Evolutionary conservation across 768 basidiomycete species (phyloP).

Genomic region (Lactarius sanguifluus): DNA sequence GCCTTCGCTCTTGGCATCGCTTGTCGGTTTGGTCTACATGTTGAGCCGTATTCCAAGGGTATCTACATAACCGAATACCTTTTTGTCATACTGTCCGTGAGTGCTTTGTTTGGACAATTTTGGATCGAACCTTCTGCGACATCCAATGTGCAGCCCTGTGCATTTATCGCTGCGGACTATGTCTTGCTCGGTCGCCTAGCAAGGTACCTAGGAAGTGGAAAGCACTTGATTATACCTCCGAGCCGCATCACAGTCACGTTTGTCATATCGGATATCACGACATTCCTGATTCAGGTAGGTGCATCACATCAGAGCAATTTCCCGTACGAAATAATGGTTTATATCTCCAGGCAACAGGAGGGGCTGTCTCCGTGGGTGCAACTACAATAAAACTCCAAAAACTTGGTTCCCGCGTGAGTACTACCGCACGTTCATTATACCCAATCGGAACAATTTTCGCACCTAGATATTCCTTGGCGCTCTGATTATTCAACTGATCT

Average conservation of each 20-base stretch:
- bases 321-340: slow-evolving; percentile 3
- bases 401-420: slow-evolving; percentile 41
- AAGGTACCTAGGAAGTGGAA: slow-evolving; percentile 45
- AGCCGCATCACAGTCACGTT: slow-evolving; percentile 56
- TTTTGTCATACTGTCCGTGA: slow-evolving; percentile 58
- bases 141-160: slow-evolving; percentile 53
- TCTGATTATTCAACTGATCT: slow-evolving; percentile 22
- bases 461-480: slow-evolving; percentile 19
- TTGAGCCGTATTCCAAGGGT: slow-evolving; percentile 50
- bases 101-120: slow-evolving; percentile 24
- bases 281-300: slow-evolving; percentile 63
- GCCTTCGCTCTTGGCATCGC: slow-evolving; percentile 58
- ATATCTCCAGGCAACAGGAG: slow-evolving; percentile 46
- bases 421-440: background rate
- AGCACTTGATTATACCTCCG: slow-evolving; percentile 50
- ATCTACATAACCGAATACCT: slow-evolving; percentile 59
- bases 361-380: slow-evolving; percentile 46
- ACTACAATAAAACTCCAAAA: slow-evolving; percentile 35
- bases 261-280: slow-evolving; percentile 60
- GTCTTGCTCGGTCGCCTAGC: slow-evolving; percentile 64
- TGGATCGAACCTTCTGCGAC: background rate
- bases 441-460: background rate
- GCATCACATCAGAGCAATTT: background rate
- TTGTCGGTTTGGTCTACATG: slow-evolving; percentile 55
- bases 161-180: slow-evolving; percentile 71